Evolutionary conservation across 140 eudicot species (phyloP), one percentile per base, ranked within the genome.

Genomic region (Oenanthe javanica): DNA sequence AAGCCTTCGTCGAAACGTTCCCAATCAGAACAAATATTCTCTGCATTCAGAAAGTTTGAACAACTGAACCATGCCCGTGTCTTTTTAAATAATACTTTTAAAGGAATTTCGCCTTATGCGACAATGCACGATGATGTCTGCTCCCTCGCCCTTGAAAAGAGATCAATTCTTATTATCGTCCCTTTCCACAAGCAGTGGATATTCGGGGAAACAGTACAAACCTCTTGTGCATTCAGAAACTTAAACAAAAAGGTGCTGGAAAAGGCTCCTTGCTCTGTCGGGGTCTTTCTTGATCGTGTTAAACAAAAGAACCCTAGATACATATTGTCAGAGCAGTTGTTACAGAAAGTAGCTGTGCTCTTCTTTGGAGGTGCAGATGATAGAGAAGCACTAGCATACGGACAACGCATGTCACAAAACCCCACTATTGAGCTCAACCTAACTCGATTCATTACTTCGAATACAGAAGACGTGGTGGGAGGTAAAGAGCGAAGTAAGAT

Each of bases 281-380:
- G 93, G 31, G 52, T 89, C 38, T 86, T 89, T 16, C 75, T 89
- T 18, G 93, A 89, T 72, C 85, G 84, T 0, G 83, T 84, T 9
- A 77, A 46, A 36, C 47, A 69, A 9, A 84, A 47, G 67, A 71
- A 49, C 12, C 52, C 82, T 0, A 69, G 83, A 16, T 63, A 10
- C 27, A 10, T 74, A 9, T 38, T 77, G 31, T 14, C 73, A 12
- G 80, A 81, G 51, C 83, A 71, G 8, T 52, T 73, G 15, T 7
- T 50, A 4, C 77, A 74, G 54, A 21, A 36, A 9, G 84, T 89
- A 18, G 86, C 79, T 2, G 89, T 87, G 19, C 74, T 89, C 12
- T 89, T 89, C 75, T 72, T 87, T 50, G 93, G 93, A 0, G 93
- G 93, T 1, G 61, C 82, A 19, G 93, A 89, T 77, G 93, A 89